Evolutionary conservation across 2,329 filamentous ascomycete genomes (phyloP).

Genomic region (Cladophialophora yegresii): DNA sequence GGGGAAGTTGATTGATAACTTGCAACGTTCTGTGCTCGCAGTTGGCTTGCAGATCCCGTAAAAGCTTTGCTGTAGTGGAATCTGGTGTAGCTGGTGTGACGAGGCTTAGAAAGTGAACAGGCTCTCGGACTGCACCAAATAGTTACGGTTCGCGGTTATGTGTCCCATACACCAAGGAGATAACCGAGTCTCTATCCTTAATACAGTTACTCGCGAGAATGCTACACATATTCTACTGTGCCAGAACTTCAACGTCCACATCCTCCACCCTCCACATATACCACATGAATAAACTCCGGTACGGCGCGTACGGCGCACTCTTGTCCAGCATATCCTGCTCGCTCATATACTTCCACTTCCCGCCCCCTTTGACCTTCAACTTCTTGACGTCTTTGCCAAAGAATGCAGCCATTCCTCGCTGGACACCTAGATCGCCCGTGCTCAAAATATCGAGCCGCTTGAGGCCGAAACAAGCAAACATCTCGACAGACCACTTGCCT

Average conservation of each 20-base stretch:
- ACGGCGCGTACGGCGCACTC: constrained; percentile 78
- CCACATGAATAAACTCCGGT: constrained; percentile 95
- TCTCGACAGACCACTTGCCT: constrained; percentile 90
- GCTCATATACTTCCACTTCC: constrained; percentile 98
- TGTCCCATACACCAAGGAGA: background rate
- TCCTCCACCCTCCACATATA: constrained; percentile 92
- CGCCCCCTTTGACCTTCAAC: constrained; percentile 73
- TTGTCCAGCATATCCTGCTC: constrained; percentile 89
- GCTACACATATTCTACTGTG: background rate
- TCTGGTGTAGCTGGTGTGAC: background rate
- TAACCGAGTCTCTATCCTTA: background rate
- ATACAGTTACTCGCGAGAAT: background rate
- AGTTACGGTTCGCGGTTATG: background rate
- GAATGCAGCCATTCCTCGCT: constrained; percentile 89
- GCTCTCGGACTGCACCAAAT: background rate
- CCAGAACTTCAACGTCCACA: constrained; percentile 57
- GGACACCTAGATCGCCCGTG: constrained; percentile 87
- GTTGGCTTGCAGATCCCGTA: background rate
- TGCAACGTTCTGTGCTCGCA: background rate
- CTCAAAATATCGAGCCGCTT: constrained; percentile 94
- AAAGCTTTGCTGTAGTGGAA: background rate
- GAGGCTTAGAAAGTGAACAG: background rate
- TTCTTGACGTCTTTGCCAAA: constrained; percentile 79
- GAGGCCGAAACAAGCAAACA: constrained; percentile 96
- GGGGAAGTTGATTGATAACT: background rate